Evolutionary conservation across 352 stramenopile species (phyloP), one percentile per base, ranked within the genome.

Genomic region (Globisporangium yorkense): DNA sequence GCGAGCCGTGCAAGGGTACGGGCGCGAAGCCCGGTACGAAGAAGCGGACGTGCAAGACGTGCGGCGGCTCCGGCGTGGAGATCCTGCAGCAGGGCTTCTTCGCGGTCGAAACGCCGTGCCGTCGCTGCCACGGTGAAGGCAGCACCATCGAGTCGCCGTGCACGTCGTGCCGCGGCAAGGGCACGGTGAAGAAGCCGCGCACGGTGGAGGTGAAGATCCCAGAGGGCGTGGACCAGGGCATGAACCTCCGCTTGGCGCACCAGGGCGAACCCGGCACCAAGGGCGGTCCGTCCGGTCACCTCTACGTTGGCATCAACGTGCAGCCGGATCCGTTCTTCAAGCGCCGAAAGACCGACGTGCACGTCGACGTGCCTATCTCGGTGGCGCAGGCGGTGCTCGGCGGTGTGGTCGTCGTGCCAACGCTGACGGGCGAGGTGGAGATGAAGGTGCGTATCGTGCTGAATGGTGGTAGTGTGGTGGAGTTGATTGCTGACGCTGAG

Each of bases 341-440:
- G 67, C 87, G 96, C 49, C 90, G 96, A 67, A 97, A 97, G 64
- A 86, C 77, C 39, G 92, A 99, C 69, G 86, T 99, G 41, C 88
- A 97, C 63, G 92, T 97, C 16, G 91, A 98, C 57, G 84, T 98
- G 31, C 92, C 94, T 1, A 97, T 99, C 51, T 95, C 80, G 29
- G 71, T 99, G 33, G 89, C 86, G 10, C 84, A 98, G 61, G 96
- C 95, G 6, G 85, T 98, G 24, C 70, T 99, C 7, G 96, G 97
- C 51, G 89, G 92, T 35, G 91, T 78, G 2, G 79, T 99, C 27
- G 92, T 99, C 55, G 96, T 99, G 18, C 92, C 95, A 16, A 99
- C 97, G n/a, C 71, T 99, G 16, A 92, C 93, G 24, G 97, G 97
- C 27, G 94, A 98, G 71, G 96, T 99, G 16, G 96, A 99, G 67